Conservation (phyloP, 1,284 basidiomycete genomes). For the Microbotryum scabiosae region DNA sequence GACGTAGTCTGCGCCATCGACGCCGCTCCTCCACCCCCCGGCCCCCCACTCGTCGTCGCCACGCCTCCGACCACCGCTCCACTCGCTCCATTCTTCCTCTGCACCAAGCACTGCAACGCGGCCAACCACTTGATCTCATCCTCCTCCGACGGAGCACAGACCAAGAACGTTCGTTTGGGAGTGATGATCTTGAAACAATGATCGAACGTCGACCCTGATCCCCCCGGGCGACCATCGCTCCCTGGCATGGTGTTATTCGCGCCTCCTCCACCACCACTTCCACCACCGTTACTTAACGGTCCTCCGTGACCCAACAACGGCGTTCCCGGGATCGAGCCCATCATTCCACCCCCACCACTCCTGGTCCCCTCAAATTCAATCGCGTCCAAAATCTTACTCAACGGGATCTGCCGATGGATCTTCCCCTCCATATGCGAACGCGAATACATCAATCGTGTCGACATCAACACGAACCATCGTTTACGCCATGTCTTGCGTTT, state of each 20-base stretch:
- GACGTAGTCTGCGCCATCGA: neutral
- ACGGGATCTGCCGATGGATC: conserved; percentile 73
- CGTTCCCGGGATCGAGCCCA: too few species aligned
- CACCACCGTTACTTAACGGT: too few species aligned
- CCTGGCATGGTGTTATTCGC: neutral
- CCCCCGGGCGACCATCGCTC: neutral
- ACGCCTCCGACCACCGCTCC: neutral
- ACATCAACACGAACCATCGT: conserved; percentile 45
- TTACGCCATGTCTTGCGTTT: conserved; percentile 93
- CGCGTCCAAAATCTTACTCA: conserved; percentile 80
- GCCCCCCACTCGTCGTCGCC: neutral
- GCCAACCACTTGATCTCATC: conserved; percentile 98
- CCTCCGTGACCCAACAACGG: neutral
- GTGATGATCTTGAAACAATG: conserved; percentile 94
- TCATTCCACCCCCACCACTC: neutral
- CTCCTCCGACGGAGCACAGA: conserved; percentile 93
- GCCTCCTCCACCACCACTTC: too few species aligned
- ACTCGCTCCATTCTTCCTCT: conserved; percentile 2
- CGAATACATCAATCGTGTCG: conserved; percentile 39
- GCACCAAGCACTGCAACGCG: conserved; percentile 80
- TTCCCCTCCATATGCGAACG: conserved; percentile 58
- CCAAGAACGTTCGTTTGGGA: conserved; percentile 75
- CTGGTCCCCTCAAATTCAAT: conserved; percentile 59
- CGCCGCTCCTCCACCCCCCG: neutral
- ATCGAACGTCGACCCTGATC: conserved; percentile 29